A percentile compares a stretch with the other conserved stretches of the same genome.
Conservation (phyloP, 495 filamentous ascomycete species). For the Trichoderma parareesei region DNA sequence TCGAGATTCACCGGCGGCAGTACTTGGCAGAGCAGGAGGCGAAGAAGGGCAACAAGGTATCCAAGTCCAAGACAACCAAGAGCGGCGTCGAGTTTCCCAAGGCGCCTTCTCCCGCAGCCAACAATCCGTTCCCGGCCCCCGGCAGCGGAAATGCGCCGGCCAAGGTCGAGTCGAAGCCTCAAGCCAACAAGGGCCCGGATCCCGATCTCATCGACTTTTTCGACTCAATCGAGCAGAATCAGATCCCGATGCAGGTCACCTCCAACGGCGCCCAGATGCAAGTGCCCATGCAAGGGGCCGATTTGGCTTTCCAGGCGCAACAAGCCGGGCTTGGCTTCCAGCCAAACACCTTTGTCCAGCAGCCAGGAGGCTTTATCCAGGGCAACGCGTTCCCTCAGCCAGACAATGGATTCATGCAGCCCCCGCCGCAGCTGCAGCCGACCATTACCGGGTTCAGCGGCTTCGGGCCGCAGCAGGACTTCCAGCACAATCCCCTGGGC, state of each 20-base stretch:
- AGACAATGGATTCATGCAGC: slow-evolving; percentile 19
- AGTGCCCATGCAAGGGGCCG: slow-evolving; percentile 9
- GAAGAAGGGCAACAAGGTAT: slow-evolving; percentile 49
- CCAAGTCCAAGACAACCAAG: slow-evolving; percentile 22
- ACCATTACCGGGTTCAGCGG: slow-evolving; percentile 85
- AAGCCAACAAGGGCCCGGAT: slow-evolving; percentile 52
- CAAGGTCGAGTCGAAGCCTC: slow-evolving; percentile 17
- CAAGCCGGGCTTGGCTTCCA: slow-evolving; percentile 33
- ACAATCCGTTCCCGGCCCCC: slow-evolving; percentile 22
- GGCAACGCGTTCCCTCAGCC: slow-evolving; percentile 43
- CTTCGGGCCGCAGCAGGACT: slow-evolving; percentile 59
- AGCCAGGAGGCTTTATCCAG: slow-evolving; percentile 40
- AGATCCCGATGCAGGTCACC: slow-evolving; percentile 59
- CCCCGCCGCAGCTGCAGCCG: slow-evolving; percentile 41
- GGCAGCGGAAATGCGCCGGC: slow-evolving; percentile 15
- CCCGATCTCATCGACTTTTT: slow-evolving; percentile 97
- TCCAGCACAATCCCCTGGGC: slow-evolving; percentile 44
- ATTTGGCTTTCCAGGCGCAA: slow-evolving; percentile 24
- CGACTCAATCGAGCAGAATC: slow-evolving; percentile 90
- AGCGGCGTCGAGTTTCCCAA: slow-evolving; percentile 17
- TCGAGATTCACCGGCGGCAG: slow-evolving; percentile 87
- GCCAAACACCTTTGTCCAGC: slow-evolving; percentile 40
- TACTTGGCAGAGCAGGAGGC: slow-evolving; percentile 80
- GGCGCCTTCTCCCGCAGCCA: slow-evolving; percentile 27
- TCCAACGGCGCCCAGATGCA: slow-evolving; percentile 17